Evolutionary conservation across 129 eudicot genomes (phyloP).

Genomic region (Centaurea solstitialis): DNA sequence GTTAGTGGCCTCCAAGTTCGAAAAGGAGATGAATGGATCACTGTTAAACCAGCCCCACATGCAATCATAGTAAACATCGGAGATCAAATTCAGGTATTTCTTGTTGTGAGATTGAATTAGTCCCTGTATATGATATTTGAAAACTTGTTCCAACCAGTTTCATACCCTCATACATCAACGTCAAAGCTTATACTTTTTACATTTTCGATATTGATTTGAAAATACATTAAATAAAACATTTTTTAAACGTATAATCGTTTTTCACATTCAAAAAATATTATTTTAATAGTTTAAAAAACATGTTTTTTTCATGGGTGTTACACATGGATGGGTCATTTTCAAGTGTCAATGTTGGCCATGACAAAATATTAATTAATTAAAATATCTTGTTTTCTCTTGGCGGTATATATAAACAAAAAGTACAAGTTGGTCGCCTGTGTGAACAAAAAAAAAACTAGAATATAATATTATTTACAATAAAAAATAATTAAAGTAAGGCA

Average conservation of each 20-base stretch:
- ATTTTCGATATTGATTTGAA: neutral
- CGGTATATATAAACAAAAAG: neutral
- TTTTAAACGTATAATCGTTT: neutral
- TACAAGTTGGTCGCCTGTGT: neutral
- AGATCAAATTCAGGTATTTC: slow-evolving; percentile 83
- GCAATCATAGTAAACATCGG: slow-evolving; percentile 84
- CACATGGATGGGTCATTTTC: slow-evolving; percentile 21
- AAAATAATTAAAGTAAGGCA: neutral
- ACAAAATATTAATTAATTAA: neutral
- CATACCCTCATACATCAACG: neutral
- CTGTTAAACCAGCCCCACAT: slow-evolving; percentile 77
- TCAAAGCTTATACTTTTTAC: neutral
- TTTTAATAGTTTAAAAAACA: slow-evolving; percentile 15
- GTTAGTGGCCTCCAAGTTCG: slow-evolving; percentile 84
- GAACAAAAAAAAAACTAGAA: slow-evolving; percentile 1
- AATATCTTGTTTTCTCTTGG: neutral
- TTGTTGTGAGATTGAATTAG: neutral
- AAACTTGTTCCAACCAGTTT: neutral
- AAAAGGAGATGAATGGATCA: slow-evolving; percentile 53
- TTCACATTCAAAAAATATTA: neutral
- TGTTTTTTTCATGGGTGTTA: slow-evolving; percentile 4
- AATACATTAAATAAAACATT: neutral
- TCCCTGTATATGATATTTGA: neutral
- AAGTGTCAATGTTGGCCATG: neutral
- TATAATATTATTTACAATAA: neutral